Evolutionary conservation across 2,329 filamentous ascomycete species (phyloP), one percentile per base, ranked within the genome.

Genomic region (Calonectria henricotiae): DNA sequence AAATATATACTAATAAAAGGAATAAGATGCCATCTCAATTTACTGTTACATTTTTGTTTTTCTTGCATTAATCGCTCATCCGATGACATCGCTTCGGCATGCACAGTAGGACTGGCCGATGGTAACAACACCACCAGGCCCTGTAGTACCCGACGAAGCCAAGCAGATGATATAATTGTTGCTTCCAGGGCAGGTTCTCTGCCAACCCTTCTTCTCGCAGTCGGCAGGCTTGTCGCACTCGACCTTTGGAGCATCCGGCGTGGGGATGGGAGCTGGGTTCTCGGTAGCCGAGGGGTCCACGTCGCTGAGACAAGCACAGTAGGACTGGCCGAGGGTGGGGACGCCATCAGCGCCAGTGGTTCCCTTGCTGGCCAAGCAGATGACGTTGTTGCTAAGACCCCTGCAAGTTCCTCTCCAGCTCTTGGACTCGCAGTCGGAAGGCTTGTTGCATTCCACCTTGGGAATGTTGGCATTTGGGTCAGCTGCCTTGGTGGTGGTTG

Each of bases 141-240:
- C 51, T 3, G 1, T 39, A 9, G 51, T 58, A 3, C 51, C 51
- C 9, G 32, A 39, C 25, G 51, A 58, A 2, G 51, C n/a, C 2
- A 58, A 39, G 25, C 51, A 58, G 20, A 58, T 58, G 13, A 58
- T 58, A 11, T 58, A 39, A n/a, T 58, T 58, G 12, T 58, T 58
- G 35, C 5, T 39, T 39, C 51, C 51, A 4, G 51, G n/a, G 35
- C 51, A 58, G 11, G 51, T 58, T 20, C 51, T 58, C 15, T 58
- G 51, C 51, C 51, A 58, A 32, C 51, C 51, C 35, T 27, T 58
- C 3, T 15, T 39, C 35, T 58, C 51, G 12, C 51, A 58, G 35
- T 58, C 51, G 9, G 51, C 51, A 58, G 51, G 51, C 51, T 58
- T 58, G 4, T 58, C 51, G 35, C 51, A 58, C 51, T 58, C 51